Evolutionary conservation across 768 basidiomycete species (phyloP).

Genomic region (Mycena alexandri): DNA sequence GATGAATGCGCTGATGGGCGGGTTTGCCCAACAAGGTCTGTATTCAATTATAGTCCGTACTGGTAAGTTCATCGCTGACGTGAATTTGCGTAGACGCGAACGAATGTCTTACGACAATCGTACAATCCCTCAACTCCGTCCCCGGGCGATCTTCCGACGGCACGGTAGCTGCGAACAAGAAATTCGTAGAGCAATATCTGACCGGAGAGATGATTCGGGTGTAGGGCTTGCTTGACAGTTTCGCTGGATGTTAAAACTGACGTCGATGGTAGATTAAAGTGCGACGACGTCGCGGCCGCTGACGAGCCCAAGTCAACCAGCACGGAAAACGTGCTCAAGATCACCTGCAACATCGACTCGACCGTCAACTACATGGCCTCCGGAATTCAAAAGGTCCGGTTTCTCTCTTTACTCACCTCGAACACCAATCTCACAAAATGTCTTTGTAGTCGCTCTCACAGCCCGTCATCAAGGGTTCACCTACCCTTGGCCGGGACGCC

Average conservation of each 20-base stretch:
- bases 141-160: constrained; percentile 54
- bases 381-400: constrained; percentile 82
- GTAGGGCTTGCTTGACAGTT: constrained; percentile 48
- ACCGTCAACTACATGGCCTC: constrained; percentile 90
- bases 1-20: constrained; percentile 50
- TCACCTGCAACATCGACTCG: constrained; percentile 92
- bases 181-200: constrained; percentile 86
- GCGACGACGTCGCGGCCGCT: constrained; percentile 74
- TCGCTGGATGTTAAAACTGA: constrained; percentile 9
- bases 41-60: not conserved
- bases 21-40: constrained; percentile 85
- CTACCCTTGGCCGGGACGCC: constrained; percentile 83
- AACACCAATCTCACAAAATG: not conserved
- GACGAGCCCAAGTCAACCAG: constrained; percentile 78
- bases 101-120: constrained; percentile 86
- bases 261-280: constrained; percentile 68
- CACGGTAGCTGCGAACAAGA: constrained; percentile 53
- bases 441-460: constrained; percentile 80
- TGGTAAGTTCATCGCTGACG: constrained; percentile 32
- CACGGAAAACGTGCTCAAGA: constrained; percentile 83
- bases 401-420: constrained; percentile 2
- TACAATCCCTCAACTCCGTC: constrained; percentile 79
- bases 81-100: constrained; percentile 75
- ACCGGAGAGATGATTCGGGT: constrained; percentile 82
- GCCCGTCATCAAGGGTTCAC: constrained; percentile 87